A percentile compares a stretch with the other conserved stretches of the same genome.
Evolutionary conservation across 1,139 yeast species (phyloP).

Genomic region (Ogataea hybrid): DNA sequence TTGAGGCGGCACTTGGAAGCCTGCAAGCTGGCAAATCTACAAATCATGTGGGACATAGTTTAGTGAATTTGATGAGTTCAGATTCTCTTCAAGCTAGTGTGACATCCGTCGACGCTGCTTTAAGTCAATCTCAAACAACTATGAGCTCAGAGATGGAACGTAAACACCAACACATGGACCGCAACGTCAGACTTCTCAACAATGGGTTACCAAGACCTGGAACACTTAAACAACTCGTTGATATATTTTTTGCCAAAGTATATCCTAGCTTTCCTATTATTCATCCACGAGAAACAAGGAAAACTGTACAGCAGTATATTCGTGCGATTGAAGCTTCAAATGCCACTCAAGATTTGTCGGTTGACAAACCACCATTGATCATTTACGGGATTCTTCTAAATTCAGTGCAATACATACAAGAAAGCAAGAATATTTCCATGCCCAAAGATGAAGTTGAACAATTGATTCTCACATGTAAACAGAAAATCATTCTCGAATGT

Average conservation of each 20-base stretch:
- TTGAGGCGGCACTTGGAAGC: conserved; percentile 1
- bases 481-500: conserved; percentile 27
- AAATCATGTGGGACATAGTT: neutral
- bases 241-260: neutral
- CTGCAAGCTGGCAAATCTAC: neutral
- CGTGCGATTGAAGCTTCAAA: neutral
- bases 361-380: conserved; percentile 9
- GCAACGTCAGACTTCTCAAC: neutral
- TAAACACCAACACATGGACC: neutral
- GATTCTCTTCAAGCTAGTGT: neutral
- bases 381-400: conserved; percentile 12
- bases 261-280: neutral
- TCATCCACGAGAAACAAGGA: neutral
- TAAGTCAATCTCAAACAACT: neutral
- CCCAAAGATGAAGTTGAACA: conserved; percentile 9
- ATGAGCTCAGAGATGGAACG: neutral
- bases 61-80: neutral
- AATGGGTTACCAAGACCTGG: neutral
- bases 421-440: conserved; percentile 1
- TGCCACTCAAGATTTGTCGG: neutral
- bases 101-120: neutral
- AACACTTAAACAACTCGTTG: neutral
- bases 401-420: conserved; percentile 8
- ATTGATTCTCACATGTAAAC: conserved; percentile 17
- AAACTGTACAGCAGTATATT: neutral